Evolutionary conservation across 129 eudicot genomes (phyloP).

Genomic region (Tagetes patula): DNA sequence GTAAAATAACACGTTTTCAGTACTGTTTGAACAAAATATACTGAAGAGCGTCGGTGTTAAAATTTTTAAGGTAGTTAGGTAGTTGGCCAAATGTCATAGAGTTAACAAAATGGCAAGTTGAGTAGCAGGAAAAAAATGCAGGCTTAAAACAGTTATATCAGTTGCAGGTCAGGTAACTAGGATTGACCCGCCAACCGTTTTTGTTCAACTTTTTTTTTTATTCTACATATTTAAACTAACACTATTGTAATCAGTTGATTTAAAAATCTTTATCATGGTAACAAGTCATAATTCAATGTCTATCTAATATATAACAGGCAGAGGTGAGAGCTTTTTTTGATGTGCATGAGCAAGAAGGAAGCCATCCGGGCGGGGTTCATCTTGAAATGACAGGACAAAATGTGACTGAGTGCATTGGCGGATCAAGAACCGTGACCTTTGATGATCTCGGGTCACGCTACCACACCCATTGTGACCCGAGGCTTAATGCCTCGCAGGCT

Average conservation of each 20-base stretch:
- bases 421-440: conserved; percentile 7
- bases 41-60: not conserved
- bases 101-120: no score
- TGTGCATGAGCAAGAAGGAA: conserved; percentile 9
- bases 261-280: not conserved
- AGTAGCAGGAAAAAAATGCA: no score
- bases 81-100: no score
- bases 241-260: not conserved
- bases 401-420: not conserved
- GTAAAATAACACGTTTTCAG: not conserved
- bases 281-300: not conserved
- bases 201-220: not conserved
- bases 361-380: conserved; percentile 7
- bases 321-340: conserved; percentile 12
- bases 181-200: not conserved
- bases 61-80: not conserved
- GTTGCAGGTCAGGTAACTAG: not conserved
- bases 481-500: conserved; percentile 5
- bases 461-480: conserved; percentile 11
- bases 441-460: conserved; percentile 10
- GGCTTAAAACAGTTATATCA: not conserved
- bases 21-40: not conserved
- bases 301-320: not conserved
- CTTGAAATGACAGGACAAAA: conserved; percentile 7
- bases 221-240: not conserved